phyloP scores from a whole-genome alignment of 1,139 yeast species.

The Torulaspora globosa region DNA sequence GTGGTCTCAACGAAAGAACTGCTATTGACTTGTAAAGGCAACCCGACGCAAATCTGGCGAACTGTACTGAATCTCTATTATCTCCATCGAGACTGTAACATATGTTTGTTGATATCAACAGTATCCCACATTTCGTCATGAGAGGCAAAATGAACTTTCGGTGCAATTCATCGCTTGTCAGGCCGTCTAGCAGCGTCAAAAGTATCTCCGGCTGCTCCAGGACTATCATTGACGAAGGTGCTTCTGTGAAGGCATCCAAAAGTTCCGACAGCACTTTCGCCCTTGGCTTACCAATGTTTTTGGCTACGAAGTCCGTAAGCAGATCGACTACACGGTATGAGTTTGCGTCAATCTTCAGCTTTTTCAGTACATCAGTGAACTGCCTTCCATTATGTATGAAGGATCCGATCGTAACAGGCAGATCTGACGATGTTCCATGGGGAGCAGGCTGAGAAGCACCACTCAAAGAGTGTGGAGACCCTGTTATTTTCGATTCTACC shows the following conservation, averaged over 20 bases:
- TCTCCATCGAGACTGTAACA: conserved; percentile 19
- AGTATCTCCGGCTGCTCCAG: conserved; percentile 36
- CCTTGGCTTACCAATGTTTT: conserved; percentile 35
- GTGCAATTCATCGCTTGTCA: conserved; percentile 30
- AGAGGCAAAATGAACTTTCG: conserved; percentile 30
- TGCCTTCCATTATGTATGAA: conserved; percentile 28
- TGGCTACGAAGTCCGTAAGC: conserved; percentile 26
- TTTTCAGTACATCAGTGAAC: conserved; percentile 23
- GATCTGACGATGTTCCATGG: neutral
- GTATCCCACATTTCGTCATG: conserved; percentile 24
- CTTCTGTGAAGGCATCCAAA: conserved; percentile 20
- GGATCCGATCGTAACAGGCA: conserved; percentile 27
- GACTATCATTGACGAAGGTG: conserved; percentile 19
- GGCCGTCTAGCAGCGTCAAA: conserved; percentile 26
- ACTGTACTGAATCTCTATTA: conserved; percentile 23
- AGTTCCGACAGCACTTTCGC: conserved; percentile 19
- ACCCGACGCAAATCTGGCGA: conserved; percentile 24
- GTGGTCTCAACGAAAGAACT: conserved; percentile 52
- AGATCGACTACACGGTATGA: conserved; percentile 25
- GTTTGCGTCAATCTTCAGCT: conserved; percentile 22
- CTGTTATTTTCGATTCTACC: conserved; percentile 36
- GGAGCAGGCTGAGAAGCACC: conserved; percentile 9
- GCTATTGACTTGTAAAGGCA: conserved; percentile 29
- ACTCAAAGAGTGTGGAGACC: conserved; percentile 28
- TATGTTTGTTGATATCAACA: conserved; percentile 26